Evolutionary conservation across 164 flowering plant genomes (phyloP).

Genomic region (Vitis rotundifolia): DNA sequence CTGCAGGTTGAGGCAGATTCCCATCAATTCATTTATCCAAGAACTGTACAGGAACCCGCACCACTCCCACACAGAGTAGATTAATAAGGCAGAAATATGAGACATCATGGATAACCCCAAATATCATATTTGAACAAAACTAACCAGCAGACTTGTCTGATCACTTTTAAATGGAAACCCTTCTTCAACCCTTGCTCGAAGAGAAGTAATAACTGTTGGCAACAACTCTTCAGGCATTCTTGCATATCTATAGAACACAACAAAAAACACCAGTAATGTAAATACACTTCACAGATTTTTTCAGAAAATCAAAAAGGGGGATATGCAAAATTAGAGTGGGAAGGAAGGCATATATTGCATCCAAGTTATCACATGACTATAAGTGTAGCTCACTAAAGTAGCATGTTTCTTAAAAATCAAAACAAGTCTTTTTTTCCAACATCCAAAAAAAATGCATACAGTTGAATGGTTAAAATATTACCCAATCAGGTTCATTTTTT

Average conservation of each 20-base stretch:
- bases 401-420: too few species aligned
- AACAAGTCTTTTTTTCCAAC: not conserved
- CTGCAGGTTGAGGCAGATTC: too few species aligned
- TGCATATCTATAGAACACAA: constrained; percentile 55
- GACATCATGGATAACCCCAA: constrained; percentile 1
- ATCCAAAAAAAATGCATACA: not conserved
- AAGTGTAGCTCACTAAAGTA: too few species aligned
- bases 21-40: too few species aligned
- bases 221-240: constrained; percentile 84
- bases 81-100: not conserved
- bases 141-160: constrained; percentile 71
- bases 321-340: not conserved
- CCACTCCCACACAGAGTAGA: too few species aligned
- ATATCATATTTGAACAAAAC: constrained; percentile 19
- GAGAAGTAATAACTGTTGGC: constrained; percentile 58
- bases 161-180: constrained; percentile 61
- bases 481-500: not conserved
- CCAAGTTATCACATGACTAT: not conserved
- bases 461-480: not conserved
- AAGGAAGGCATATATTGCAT: not conserved
- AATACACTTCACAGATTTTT: not conserved
- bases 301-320: not conserved
- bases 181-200: constrained; percentile 43
- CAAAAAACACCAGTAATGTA: not conserved
- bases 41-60: too few species aligned